These are phyloP conservation scores for Lavandula angustifolia DNA, from an alignment of 257 asterid species.

Conservation along the genomic window DNA sequence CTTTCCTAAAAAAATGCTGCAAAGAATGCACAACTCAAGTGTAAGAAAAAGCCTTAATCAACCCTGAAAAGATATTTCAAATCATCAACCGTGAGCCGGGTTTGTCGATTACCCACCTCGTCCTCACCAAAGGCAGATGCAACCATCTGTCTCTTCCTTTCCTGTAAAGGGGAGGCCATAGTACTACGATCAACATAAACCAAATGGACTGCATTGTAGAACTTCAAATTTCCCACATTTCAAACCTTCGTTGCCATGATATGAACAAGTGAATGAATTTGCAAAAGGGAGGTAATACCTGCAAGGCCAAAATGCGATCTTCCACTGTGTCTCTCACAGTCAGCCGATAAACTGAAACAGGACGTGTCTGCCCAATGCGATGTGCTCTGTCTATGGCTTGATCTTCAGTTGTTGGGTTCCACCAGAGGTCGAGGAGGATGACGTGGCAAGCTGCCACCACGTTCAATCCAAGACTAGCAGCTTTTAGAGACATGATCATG, in stretches of 20 bases:
- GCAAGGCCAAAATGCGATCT: constrained; percentile 94
- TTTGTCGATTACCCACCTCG: constrained; percentile 62
- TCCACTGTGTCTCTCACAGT: constrained; percentile 93
- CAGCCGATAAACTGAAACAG: constrained; percentile 86
- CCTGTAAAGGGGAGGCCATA: constrained; percentile 50
- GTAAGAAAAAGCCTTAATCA: constrained; percentile 9
- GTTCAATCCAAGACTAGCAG: constrained; percentile 98
- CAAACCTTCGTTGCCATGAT: neutral
- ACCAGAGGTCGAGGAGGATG: constrained; percentile 95
- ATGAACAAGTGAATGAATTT: neutral
- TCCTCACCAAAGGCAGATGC: constrained; percentile 96
- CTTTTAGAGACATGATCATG: constrained; percentile 95
- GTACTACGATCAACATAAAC: neutral
- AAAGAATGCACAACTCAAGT: constrained; percentile 21
- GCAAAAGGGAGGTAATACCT: constrained; percentile 48
- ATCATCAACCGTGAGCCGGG: constrained; percentile 83
- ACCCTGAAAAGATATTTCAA: constrained; percentile 67
- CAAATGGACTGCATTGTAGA: neutral
- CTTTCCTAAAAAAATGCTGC: constrained; percentile 33
- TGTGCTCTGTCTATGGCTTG: constrained; percentile 99
- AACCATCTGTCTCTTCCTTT: constrained; percentile 89
- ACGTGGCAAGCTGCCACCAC: constrained; percentile 97
- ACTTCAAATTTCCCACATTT: neutral
- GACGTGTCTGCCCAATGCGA: constrained; percentile 96
- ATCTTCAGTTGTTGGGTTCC: constrained; percentile 99